These are phyloP conservation scores for Leccinum fibrillosum DNA, from an alignment of 768 basidiomycete genomes.

Conservation along the genomic window DNA sequence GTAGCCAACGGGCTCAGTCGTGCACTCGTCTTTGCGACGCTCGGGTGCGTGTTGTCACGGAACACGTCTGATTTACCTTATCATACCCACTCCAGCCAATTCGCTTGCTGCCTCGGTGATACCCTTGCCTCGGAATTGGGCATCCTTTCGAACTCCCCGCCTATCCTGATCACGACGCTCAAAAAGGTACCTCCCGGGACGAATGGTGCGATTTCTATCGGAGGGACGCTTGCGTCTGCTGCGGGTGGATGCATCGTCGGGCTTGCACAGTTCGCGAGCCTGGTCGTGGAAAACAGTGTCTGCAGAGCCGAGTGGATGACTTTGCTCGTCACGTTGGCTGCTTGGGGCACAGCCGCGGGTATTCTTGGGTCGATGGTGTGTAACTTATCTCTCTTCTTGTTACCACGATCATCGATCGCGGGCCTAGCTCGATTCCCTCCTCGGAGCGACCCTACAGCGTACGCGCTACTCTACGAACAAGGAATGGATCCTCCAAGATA, in stretches of 20 bases:
- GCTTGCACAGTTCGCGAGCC: constrained; percentile 43
- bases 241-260: constrained; percentile 77
- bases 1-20: constrained; percentile 55
- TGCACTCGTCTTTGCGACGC: constrained; percentile 54
- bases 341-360: constrained; percentile 66
- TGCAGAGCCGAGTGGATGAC: constrained; percentile 80
- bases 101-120: constrained; percentile 86
- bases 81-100: constrained; percentile 51
- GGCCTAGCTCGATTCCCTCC: constrained; percentile 74
- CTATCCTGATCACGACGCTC: constrained; percentile 77
- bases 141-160: constrained; percentile 67
- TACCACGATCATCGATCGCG: not conserved
- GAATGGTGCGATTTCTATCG: constrained; percentile 79
- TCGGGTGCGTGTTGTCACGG: constrained; percentile 52
- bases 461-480: constrained; percentile 66
- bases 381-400: constrained; percentile 4
- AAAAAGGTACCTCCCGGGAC: constrained; percentile 81
- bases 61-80: not conserved
- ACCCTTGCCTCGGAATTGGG: constrained; percentile 93
- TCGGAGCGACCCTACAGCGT: constrained; percentile 84
- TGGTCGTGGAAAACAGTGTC: constrained; percentile 76
- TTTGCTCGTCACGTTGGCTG: constrained; percentile 42
- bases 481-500: constrained; percentile 64
- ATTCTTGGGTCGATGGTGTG: constrained; percentile 77
- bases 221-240: constrained; percentile 72